Base-by-base conservation (phyloP, 2,329 filamentous ascomycete genomes). In the Fusarium heterosporum region DNA sequence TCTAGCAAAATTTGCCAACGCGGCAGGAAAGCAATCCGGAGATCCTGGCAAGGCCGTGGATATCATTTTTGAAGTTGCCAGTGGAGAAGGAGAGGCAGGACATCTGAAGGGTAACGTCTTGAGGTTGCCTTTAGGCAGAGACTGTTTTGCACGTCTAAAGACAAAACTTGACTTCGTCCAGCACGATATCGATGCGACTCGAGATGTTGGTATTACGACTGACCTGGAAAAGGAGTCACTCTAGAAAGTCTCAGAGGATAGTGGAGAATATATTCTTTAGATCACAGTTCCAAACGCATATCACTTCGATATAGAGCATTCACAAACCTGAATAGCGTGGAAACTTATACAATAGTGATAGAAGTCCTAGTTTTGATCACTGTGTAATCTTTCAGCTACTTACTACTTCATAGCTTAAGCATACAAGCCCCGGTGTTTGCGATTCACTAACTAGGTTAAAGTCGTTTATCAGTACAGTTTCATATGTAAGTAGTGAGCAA, bases 31-130 rank as follows among this genome's bases (percentile, higher is more conserved):
- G 41, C 79, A 82, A 61, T 71, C 73, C 0, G 79, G 81, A 4
- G 78, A 83, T 58, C 80, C 80, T 5, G 71, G 66, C n/a, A 78
- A 79, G 63, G 75, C 67, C 3, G 78, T 76, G 26, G 66, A 77
- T 26, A 59, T 76, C 34, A 79, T 83, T 10, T 74, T 79, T 29
- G 77, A 82, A 55, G 73, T 76, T 40, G 75, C 78, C 1, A 74
- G 74, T 0, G 72, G 70, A 16, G 73, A 73, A 55, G 79, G 75
- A 6, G 46, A 58, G 30, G 69, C 53, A 8, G 74, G 71, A 0
- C 28, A 61, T 11, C 69, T 73, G n/a, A 74, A 70, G 67, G 77
- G 65, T 58, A 76, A 72, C 66, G 72, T 69, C 7, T 49, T 76
- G 51, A 69, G 78, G 43, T 34, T 82, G 52, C 72, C 76, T 8